phyloP scores from a whole-genome alignment of 2,329 filamentous ascomycete species.

The Alternaria arborescens region DNA sequence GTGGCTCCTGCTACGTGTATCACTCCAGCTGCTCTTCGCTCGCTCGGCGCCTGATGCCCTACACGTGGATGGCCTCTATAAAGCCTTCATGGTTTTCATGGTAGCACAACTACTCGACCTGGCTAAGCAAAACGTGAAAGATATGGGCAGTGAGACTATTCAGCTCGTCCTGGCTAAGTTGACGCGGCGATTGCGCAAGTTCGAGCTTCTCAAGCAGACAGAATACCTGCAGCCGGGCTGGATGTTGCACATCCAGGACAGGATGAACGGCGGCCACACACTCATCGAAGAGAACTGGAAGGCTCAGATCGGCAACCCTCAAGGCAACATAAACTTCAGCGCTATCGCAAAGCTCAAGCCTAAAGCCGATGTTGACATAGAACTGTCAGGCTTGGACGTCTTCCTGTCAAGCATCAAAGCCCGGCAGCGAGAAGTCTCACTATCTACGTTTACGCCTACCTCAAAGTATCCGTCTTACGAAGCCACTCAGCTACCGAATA shows the following conservation, averaged over 20 bases:
- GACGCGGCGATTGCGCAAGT: constrained; percentile 32
- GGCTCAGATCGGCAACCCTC: background rate
- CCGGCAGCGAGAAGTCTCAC: constrained; percentile 4
- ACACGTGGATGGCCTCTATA: constrained; percentile 52
- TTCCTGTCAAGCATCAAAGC: constrained; percentile 23
- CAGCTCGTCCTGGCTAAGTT: constrained; percentile 33
- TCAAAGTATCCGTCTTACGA: constrained; percentile 16
- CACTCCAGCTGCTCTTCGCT: constrained; percentile 53
- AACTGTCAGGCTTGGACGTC: constrained; percentile 24
- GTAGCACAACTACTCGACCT: constrained; percentile 53
- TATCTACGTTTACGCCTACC: constrained; percentile 21
- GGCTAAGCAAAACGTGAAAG: constrained; percentile 2
- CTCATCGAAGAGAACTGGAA: constrained; percentile 27
- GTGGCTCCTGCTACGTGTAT: constrained; percentile 65
- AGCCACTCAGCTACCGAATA: constrained; percentile 14
- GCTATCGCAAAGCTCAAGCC: constrained; percentile 20
- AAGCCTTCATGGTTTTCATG: constrained; percentile 61
- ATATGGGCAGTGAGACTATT: constrained; percentile 19
- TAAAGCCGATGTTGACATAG: constrained; percentile 26
- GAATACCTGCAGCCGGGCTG: constrained; percentile 11
- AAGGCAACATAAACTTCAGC: constrained; percentile 10
- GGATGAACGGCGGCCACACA: constrained; percentile 12
- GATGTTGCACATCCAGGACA: constrained; percentile 1
- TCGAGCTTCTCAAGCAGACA: constrained; percentile 23
- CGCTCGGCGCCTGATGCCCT: constrained; percentile 29